phyloP scores from a whole-genome alignment of 2,329 filamentous ascomycete species.

The Pseudogymnoascus sp. region DNA sequence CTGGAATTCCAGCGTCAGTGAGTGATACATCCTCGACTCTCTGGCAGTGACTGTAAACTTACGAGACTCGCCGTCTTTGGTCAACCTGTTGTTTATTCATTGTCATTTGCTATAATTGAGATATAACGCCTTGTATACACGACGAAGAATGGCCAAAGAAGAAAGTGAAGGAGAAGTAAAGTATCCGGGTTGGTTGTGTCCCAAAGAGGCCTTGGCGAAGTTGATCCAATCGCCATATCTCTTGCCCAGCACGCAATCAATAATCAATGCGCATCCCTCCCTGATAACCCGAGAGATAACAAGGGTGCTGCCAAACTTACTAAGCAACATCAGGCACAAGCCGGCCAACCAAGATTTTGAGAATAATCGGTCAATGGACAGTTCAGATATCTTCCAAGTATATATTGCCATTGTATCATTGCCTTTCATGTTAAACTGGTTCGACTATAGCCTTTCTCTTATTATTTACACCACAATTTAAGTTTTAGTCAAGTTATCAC shows the following conservation, averaged over 20 bases:
- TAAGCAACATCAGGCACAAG: not conserved
- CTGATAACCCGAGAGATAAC: conserved; percentile 6
- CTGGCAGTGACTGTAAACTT: not conserved
- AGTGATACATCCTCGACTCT: not conserved
- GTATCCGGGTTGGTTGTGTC: not conserved
- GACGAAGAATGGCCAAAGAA: not conserved
- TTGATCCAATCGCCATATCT: conserved; percentile 7
- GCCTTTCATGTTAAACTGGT: not conserved
- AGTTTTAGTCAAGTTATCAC: not conserved
- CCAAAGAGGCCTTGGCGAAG: not conserved
- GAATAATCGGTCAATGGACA: not conserved
- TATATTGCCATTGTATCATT: not conserved
- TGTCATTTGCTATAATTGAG: not conserved
- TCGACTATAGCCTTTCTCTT: not conserved
- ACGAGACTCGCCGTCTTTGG: conserved; percentile 1
- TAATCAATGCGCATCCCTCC: not conserved
- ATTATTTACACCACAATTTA: not conserved
- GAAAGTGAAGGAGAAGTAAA: not conserved
- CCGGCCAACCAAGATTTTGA: not conserved
- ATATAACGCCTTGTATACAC: not conserved
- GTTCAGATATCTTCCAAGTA: not conserved
- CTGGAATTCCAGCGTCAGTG: conserved; percentile 5
- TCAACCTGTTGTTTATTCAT: conserved; percentile 5
- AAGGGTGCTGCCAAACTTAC: not conserved
- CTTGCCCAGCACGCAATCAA: conserved; percentile 3